These are phyloP conservation scores for Fusarium sp. DNA, from an alignment of 2,329 filamentous ascomycete genomes.

Conservation along the genomic window DNA sequence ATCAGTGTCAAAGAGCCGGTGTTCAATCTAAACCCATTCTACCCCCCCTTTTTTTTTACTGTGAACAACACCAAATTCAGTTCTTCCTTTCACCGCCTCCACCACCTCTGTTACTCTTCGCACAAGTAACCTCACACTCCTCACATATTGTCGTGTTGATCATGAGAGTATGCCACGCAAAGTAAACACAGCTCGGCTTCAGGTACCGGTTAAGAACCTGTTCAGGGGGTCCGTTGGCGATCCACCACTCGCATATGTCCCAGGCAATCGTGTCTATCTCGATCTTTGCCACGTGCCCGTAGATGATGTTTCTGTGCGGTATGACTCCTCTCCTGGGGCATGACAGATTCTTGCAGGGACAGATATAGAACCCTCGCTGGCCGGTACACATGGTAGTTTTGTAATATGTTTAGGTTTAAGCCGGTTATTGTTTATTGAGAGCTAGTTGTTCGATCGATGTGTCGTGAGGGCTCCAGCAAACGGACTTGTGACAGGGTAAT, in stretches of 20 bases:
- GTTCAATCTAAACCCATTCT: neutral
- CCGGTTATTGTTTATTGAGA: neutral
- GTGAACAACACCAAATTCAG: neutral
- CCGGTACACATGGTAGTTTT: constrained; percentile 42
- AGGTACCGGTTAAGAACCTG: constrained; percentile 43
- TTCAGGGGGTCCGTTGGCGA: constrained; percentile 41
- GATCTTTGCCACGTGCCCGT: constrained; percentile 36
- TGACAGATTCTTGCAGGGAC: constrained; percentile 38
- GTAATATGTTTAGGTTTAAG: neutral
- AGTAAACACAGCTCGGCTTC: constrained; percentile 39
- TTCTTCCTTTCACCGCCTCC: constrained; percentile 6
- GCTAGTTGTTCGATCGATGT: neutral
- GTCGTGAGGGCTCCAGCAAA: neutral
- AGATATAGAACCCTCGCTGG: constrained; percentile 38
- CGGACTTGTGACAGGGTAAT: neutral
- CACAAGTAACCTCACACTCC: constrained; percentile 29
- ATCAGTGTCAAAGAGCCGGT: neutral
- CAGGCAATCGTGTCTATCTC: constrained; percentile 39
- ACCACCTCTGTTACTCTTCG: constrained; percentile 2
- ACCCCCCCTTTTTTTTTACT: neutral
- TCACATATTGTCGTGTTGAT: constrained; percentile 25
- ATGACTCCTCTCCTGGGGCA: constrained; percentile 34
- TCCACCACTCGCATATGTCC: constrained; percentile 45
- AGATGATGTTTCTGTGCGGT: constrained; percentile 29
- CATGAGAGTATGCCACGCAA: constrained; percentile 38